These are phyloP conservation scores for Geotrichum fermentans DNA, from an alignment of 1,139 yeast species.

Conservation along the genomic window DNA sequence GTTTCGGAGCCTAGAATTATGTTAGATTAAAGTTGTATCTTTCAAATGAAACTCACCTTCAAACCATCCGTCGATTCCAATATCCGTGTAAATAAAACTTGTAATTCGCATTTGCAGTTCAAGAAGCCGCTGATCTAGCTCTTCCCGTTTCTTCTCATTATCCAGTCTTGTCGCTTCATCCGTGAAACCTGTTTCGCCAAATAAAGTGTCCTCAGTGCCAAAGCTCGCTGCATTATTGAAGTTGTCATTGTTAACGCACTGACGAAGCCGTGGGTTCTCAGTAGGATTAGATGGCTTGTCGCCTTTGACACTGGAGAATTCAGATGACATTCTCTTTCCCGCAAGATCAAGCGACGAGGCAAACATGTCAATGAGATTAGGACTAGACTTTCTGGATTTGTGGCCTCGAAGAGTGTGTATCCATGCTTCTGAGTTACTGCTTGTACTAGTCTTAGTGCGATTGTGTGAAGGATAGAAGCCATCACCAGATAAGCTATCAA, in stretches of 20 bases:
- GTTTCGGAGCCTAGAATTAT: slow-evolving; percentile 30
- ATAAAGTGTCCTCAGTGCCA: background rate
- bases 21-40: slow-evolving; percentile 5
- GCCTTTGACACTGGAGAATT: background rate
- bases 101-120: slow-evolving; percentile 32
- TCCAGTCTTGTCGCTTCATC: slow-evolving; percentile 11
- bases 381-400: slow-evolving; percentile 29
- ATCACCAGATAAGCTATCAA: slow-evolving; percentile 17
- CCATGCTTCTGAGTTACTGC: slow-evolving; percentile 15
- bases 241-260: background rate
- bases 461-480: slow-evolving; percentile 1
- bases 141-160: slow-evolving; percentile 20
- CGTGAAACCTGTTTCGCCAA: background rate
- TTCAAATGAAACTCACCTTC: slow-evolving; percentile 25
- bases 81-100: slow-evolving; percentile 32
- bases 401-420: slow-evolving; percentile 25
- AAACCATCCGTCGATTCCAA: slow-evolving; percentile 31
- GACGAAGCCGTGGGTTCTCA: slow-evolving; percentile 19
- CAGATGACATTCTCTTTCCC: slow-evolving; percentile 12
- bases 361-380: slow-evolving; percentile 31
- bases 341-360: slow-evolving; percentile 21
- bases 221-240: background rate
- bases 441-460: slow-evolving; percentile 5
- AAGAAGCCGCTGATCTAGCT: slow-evolving; percentile 27
- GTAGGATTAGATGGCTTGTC: slow-evolving; percentile 26